Evolutionary conservation across 2,329 filamentous ascomycete species (phyloP).

Genomic region (Phoma sp.): DNA sequence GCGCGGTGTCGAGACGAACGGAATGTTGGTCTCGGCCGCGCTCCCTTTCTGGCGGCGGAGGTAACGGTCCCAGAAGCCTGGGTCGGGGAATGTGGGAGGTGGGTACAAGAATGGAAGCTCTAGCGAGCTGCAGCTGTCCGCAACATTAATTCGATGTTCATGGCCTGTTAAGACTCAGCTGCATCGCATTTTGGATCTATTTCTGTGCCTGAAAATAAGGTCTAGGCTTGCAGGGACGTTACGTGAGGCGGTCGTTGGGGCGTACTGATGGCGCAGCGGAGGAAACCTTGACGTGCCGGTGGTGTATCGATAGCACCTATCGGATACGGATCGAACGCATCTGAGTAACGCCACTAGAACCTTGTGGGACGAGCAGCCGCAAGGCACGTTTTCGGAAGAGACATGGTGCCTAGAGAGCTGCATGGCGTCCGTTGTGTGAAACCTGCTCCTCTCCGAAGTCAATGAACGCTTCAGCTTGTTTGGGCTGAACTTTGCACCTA

Average conservation of each 20-base stretch:
- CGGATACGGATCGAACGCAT: constrained; percentile 12
- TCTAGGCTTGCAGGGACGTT: constrained; percentile 14
- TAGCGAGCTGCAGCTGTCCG: constrained; percentile 8
- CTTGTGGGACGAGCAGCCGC: constrained; percentile 18
- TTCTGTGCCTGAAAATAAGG: constrained; percentile 1
- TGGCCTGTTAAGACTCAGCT: constrained; percentile 4
- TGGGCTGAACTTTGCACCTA: constrained; percentile 6
- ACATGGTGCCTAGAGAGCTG: constrained; percentile 10
- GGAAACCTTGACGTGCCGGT: constrained; percentile 25
- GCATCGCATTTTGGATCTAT: not conserved
- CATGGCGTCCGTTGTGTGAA: constrained; percentile 16
- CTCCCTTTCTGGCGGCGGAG: constrained; percentile 6
- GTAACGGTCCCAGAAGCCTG: constrained; percentile 4
- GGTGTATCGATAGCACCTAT: constrained; percentile 29
- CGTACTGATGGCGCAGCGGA: constrained; percentile 14
- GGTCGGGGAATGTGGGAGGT: constrained; percentile 16
- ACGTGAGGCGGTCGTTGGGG: constrained; percentile 9
- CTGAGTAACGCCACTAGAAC: constrained; percentile 5
- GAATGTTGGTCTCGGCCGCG: constrained; percentile 5
- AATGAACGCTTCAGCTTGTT: not conserved
- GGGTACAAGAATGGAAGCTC: constrained; percentile 9
- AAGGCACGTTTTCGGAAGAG: constrained; percentile 24
- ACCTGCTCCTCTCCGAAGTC: constrained; percentile 8
- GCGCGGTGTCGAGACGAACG: constrained; percentile 9
- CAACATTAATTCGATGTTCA: constrained; percentile 3